Conservation (phyloP, 2,329 filamentous ascomycete species). For the Aspergillus aculeatus region DNA sequence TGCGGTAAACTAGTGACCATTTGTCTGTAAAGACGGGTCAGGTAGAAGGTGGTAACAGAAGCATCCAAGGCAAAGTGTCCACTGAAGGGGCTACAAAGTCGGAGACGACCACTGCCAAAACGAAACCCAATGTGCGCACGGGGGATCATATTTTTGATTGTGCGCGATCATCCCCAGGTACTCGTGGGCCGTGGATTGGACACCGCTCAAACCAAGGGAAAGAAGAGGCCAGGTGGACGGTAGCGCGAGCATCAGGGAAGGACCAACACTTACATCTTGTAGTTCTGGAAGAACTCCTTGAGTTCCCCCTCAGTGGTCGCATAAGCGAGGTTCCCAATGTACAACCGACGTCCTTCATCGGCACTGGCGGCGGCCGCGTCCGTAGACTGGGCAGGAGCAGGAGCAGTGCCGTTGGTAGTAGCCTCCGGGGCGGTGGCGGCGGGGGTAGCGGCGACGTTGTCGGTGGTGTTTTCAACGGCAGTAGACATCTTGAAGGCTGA, state of each 20-base stretch:
- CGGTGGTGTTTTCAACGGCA: slow-evolving; percentile 67
- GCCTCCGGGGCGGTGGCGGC: slow-evolving; percentile 62
- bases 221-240: slow-evolving; percentile 3
- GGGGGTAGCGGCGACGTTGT: slow-evolving; percentile 63
- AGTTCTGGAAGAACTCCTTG: slow-evolving; percentile 99
- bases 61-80: neutral
- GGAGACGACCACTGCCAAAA: neutral
- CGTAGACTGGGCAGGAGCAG: slow-evolving; percentile 68
- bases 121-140: too few relatives aligned
- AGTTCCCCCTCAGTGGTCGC: slow-evolving; percentile 99
- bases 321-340: slow-evolving; percentile 99
- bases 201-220: slow-evolving; percentile 5
- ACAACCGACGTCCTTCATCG: slow-evolving; percentile 97
- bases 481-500: slow-evolving; percentile 73
- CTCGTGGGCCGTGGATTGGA: neutral
- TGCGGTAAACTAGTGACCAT: too few relatives aligned
- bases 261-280: slow-evolving; percentile 81
- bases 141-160: too few relatives aligned
- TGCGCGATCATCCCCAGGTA: too few relatives aligned
- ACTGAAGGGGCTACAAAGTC: slow-evolving; percentile 1
- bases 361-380: slow-evolving; percentile 95
- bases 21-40: too few relatives aligned
- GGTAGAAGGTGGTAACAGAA: neutral
- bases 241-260: slow-evolving; percentile 6
- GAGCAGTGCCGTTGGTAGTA: slow-evolving; percentile 55